Evolutionary conservation across 1,139 yeast species (phyloP), one percentile per base, ranked within the genome.

Genomic region (Candida neerlandica): DNA sequence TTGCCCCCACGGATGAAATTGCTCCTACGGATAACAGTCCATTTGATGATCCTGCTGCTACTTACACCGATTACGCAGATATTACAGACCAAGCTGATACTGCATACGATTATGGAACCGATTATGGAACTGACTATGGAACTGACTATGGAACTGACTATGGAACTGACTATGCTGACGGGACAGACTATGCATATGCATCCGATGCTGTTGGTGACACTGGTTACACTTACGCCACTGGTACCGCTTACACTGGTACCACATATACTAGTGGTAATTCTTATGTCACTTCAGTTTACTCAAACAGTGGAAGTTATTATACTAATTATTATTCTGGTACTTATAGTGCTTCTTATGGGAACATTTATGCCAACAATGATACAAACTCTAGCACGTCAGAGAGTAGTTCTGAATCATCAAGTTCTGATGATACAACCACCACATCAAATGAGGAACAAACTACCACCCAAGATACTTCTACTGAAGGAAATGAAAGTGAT

Each of bases 361-460:
- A 18, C n/a, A 5, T 18, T 30, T 16, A 19, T 19, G 29, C 29
- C 5, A 7, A 43, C 23, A n/a, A 39, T 32, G 45, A 10, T 6
- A 7, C 55, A 40, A 32, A 41, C n/a, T 14, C 21, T 14, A 12
- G 15, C 26, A 18, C 12, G 7, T 6, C 34, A 15, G 54, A 53
- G 35, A 48, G 60, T 37, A 42, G 48, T 23, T 45, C 53, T 32
- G 45, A 52, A 27, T 48, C 52, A 26, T 45, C 53, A 38, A 52
- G 55, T 23, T 29, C 55, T 21, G 40, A 27, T 35, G 52, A 50
- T 32, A 14, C 42, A 40, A 57, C 19, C 27, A 15, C 33, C 10
- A 18, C 40, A 5, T 16, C 34, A 9, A 6, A 6, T 14, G 7
- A 32, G 4, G 7, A 32, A 14, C 34, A 32, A 32, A 14, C 40